phyloP scores from a whole-genome alignment of 441 rosid species.

The Raphanus hybrid region DNA sequence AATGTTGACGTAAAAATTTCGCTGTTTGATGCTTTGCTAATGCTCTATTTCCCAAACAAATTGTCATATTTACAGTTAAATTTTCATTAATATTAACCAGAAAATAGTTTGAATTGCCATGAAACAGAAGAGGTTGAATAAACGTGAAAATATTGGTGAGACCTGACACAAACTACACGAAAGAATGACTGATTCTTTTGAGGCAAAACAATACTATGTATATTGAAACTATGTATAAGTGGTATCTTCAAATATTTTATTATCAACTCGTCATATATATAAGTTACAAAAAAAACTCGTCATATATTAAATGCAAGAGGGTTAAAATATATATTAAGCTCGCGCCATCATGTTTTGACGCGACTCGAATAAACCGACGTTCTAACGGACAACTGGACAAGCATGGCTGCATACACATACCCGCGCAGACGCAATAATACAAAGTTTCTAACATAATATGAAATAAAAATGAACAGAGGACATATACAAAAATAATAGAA shows the following conservation, averaged over 20 bases:
- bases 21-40: background rate
- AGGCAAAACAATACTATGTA: background rate
- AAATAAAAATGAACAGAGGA: background rate
- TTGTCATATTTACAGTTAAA: background rate
- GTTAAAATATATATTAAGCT: too few species aligned
- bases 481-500: background rate
- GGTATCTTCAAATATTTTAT: background rate
- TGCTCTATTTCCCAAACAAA: background rate
- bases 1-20: background rate
- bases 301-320: too few species aligned
- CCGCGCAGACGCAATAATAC: background rate
- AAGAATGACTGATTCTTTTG: background rate
- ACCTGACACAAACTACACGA: constrained; percentile 7
- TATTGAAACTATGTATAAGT: background rate
- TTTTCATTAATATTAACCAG: constrained; percentile 4
- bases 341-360: background rate
- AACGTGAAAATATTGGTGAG: constrained; percentile 20
- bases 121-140: constrained; percentile 3
- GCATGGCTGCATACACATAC: background rate
- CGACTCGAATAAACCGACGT: background rate
- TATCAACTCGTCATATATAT: too few species aligned
- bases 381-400: background rate
- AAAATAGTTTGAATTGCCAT: background rate
- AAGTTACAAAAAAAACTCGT: too few species aligned
- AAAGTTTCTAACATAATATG: background rate